Conservation (phyloP, 257 asterid genomes). For the Solanum rostratum region DNA sequence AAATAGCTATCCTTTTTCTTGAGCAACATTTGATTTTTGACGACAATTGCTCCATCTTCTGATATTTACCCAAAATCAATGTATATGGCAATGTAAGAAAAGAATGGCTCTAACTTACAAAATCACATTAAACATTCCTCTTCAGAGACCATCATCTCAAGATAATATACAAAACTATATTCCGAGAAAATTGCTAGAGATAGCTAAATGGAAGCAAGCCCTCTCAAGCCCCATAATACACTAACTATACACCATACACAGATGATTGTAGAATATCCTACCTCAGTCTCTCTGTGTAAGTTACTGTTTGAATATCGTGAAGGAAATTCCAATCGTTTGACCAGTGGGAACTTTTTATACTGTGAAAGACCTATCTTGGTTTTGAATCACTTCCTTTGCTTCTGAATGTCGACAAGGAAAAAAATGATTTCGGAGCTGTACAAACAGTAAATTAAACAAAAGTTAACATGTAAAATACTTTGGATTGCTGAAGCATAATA, state of each 20-base stretch:
- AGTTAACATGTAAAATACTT: neutral
- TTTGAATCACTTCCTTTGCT: slow-evolving; percentile 13
- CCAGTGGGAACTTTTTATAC: neutral
- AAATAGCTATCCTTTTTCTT: neutral
- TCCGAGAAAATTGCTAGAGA: neutral
- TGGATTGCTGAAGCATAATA: neutral
- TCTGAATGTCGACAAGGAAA: slow-evolving; percentile 6
- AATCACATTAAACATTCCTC: neutral
- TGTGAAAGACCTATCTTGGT: neutral
- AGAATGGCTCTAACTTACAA: neutral
- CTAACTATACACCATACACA: neutral
- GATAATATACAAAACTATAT: neutral
- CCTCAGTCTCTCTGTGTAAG: neutral
- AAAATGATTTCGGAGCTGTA: slow-evolving; percentile 10
- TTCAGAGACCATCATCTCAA: neutral
- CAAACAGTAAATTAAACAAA: neutral
- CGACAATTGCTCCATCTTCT: neutral
- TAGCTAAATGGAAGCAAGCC: neutral
- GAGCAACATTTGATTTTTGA: neutral
- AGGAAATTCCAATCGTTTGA: neutral
- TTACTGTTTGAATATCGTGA: neutral
- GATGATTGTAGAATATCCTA: neutral
- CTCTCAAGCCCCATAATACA: neutral
- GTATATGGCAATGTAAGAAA: neutral
- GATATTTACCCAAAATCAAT: neutral